These are phyloP conservation scores for Nitzschia putrida DNA, from an alignment of 108 stramenopile species.

Conservation along the genomic window DNA sequence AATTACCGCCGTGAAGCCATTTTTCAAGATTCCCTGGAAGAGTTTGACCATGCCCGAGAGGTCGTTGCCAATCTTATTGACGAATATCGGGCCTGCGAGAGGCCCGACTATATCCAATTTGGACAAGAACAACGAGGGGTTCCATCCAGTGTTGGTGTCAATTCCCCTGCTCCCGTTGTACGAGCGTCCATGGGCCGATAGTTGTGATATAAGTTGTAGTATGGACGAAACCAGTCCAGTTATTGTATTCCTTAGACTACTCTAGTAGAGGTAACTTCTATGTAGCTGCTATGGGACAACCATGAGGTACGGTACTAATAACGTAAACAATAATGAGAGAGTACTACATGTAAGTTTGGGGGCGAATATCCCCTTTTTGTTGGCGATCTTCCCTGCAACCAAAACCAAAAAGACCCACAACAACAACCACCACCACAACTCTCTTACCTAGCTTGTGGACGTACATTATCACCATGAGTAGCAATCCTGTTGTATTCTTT, in stretches of 20 bases:
- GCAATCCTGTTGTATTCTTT: slow-evolving; percentile 94
- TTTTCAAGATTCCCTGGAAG: slow-evolving; percentile 94
- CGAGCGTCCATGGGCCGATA: neutral
- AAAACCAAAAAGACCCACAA: neutral
- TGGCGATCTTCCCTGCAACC: neutral
- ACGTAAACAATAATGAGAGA: too few relatives aligned
- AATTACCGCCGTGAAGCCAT: slow-evolving; percentile 95
- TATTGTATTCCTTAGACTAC: too few relatives aligned
- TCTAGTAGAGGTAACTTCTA: too few relatives aligned
- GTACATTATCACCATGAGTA: slow-evolving; percentile 14
- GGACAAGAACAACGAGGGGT: slow-evolving; percentile 40
- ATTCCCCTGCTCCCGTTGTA: slow-evolving; percentile 1
- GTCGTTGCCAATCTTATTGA: slow-evolving; percentile 92
- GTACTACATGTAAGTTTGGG: too few relatives aligned
- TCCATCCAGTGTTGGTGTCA: slow-evolving; percentile 7
- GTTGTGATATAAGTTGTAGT: too few relatives aligned
- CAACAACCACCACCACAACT: slow-evolving; percentile 1
- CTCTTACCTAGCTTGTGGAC: neutral
- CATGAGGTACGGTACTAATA: too few relatives aligned
- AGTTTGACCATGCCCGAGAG: slow-evolving; percentile 95
- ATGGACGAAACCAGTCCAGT: too few relatives aligned
- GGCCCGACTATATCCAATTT: slow-evolving; percentile 94
- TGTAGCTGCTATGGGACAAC: too few relatives aligned
- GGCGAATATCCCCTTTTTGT: too few relatives aligned
- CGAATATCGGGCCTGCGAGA: slow-evolving; percentile 96